Percentiles rank a stretch among this genome's conserved stretches.
phyloP scores from a whole-genome alignment of 345 rosid species.

The Hibiscus tridactylites region DNA sequence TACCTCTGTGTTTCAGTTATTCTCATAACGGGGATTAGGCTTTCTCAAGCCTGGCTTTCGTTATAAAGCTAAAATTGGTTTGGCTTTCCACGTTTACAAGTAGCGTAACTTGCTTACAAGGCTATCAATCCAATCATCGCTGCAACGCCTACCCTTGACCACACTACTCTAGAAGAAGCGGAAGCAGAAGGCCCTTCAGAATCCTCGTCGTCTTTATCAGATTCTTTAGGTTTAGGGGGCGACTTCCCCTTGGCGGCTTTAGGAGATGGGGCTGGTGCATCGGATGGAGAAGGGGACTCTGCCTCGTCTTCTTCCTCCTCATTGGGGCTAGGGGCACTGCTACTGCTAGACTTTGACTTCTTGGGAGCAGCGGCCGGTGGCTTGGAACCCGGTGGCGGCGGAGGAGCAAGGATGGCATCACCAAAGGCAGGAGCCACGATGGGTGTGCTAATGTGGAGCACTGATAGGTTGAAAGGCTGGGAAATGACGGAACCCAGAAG shows the following conservation, averaged over 20 bases:
- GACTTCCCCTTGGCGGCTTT: not conserved
- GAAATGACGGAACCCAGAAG: constrained; percentile 26
- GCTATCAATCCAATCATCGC: constrained; percentile 17
- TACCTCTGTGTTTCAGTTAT: too few relatives aligned
- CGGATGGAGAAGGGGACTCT: constrained; percentile 27
- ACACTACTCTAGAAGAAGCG: constrained; percentile 11
- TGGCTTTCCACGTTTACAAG: not conserved
- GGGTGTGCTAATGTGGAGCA: constrained; percentile 47
- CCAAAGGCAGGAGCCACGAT: constrained; percentile 57
- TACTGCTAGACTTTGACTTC: constrained; percentile 1
- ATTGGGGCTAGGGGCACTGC: constrained; percentile 23
- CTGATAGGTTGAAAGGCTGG: constrained; percentile 62
- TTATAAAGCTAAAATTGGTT: too few relatives aligned
- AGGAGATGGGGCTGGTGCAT: constrained; percentile 24
- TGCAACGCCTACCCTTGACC: constrained; percentile 11
- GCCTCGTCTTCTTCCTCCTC: constrained; percentile 6
- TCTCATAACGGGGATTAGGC: too few relatives aligned
- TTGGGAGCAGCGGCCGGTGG: constrained; percentile 31
- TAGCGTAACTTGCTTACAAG: not conserved
- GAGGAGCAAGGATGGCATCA: constrained; percentile 23
- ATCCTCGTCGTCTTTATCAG: constrained; percentile 19
- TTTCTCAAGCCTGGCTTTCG: too few relatives aligned
- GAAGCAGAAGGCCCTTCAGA: constrained; percentile 11
- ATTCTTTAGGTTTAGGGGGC: constrained; percentile 2
- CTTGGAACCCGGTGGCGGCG: constrained; percentile 30